Percentiles rank a stretch among this genome's conserved stretches.
phyloP scores from a whole-genome alignment of 2,329 filamentous ascomycete species.

The Penicillium sp. region DNA sequence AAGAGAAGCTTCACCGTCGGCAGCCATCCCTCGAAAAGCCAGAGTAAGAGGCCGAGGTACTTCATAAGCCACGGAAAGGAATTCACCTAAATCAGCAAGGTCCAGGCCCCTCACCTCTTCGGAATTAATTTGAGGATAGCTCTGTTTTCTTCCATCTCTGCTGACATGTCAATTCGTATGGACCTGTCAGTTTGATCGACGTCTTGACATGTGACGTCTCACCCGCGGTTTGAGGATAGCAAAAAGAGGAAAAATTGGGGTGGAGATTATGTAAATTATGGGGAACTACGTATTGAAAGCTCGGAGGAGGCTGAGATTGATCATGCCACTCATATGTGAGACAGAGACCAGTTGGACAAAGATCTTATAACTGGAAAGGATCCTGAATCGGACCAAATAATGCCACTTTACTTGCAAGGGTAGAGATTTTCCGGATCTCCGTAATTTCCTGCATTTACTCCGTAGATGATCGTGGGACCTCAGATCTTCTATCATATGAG shows the following conservation, averaged over 20 bases:
- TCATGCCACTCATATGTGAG: neutral
- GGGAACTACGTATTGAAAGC: neutral
- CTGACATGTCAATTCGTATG: neutral
- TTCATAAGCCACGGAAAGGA: neutral
- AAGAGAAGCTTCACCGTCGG: neutral
- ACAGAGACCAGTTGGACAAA: neutral
- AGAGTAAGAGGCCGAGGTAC: neutral
- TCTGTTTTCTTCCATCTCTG: neutral
- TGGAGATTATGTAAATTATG: too few species aligned
- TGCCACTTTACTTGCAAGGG: neutral
- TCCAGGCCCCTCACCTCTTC: neutral
- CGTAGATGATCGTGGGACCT: neutral
- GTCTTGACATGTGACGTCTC: conserved; percentile 4
- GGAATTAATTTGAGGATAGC: neutral
- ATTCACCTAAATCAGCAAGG: neutral
- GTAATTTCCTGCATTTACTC: neutral
- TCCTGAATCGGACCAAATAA: neutral
- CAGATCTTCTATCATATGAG: neutral
- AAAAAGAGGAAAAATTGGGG: neutral
- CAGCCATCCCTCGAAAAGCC: too few species aligned
- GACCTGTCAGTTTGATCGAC: neutral
- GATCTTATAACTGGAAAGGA: neutral
- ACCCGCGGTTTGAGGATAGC: neutral
- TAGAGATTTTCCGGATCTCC: neutral
- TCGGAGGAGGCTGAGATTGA: neutral